Conservation (phyloP, 2,329 filamentous ascomycete genomes). For the Colletotrichum limetticola region DNA sequence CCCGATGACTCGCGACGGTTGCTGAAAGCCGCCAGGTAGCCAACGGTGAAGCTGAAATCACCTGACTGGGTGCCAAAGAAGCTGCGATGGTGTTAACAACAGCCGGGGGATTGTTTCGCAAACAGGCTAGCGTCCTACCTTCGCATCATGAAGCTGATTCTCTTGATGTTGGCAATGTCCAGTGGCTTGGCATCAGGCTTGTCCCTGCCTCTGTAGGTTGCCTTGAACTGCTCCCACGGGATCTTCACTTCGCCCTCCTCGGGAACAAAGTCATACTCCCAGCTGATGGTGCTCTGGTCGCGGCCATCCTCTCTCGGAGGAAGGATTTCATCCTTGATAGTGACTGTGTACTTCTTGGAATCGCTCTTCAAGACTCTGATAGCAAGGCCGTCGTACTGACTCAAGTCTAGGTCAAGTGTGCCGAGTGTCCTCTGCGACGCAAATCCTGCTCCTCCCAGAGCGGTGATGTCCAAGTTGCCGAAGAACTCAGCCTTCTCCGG, state of each 20-base stretch:
- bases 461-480: conserved; percentile 77
- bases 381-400: conserved; percentile 68
- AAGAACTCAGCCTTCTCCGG: conserved; percentile 66
- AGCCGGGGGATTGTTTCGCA: background rate
- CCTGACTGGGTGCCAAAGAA: conserved; percentile 82
- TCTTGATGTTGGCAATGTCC: conserved; percentile 68
- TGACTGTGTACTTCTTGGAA: conserved; percentile 77
- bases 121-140: conserved; percentile 64
- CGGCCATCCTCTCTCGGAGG: conserved; percentile 69
- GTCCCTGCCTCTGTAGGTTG: conserved; percentile 79
- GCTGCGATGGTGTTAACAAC: conserved; percentile 53
- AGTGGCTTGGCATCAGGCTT: conserved; percentile 69
- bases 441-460: conserved; percentile 84
- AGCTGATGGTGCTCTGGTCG: conserved; percentile 78
- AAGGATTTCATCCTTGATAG: conserved; percentile 76
- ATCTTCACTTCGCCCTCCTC: conserved; percentile 60
- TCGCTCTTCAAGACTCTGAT: conserved; percentile 65
- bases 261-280: conserved; percentile 75
- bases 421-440: conserved; percentile 79
- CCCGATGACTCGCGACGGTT: conserved; percentile 9
- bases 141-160: conserved; percentile 82
- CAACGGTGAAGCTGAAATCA: conserved; percentile 68
- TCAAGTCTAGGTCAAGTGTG: conserved; percentile 71
- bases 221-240: conserved; percentile 72
- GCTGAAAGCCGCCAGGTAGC: conserved; percentile 30